These are phyloP conservation scores for Ophiognomonia clavigignenti-juglandacearum DNA, from an alignment of 2,329 filamentous ascomycete species.

Conservation along the genomic window DNA sequence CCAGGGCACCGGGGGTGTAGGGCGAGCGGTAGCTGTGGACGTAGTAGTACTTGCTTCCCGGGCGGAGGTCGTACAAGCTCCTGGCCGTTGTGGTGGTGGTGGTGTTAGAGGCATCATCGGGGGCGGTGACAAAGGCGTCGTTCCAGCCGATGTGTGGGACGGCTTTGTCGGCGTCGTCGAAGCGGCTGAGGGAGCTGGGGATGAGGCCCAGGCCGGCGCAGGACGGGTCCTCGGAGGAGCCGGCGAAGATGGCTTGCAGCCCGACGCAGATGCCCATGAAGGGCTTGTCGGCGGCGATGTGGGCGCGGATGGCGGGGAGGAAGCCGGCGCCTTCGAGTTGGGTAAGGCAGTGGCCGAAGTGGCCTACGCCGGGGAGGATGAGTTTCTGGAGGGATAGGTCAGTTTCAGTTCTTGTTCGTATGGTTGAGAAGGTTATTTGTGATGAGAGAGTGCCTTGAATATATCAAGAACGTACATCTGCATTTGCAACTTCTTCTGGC, in stretches of 20 bases:
- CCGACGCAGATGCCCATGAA: constrained; percentile 99
- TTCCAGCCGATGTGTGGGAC: constrained; percentile 99
- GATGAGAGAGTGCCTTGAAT: too few species aligned
- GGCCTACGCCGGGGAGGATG: constrained; percentile 92
- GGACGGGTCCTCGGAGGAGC: constrained; percentile 71
- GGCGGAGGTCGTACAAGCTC: constrained; percentile 70
- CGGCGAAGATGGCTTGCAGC: constrained; percentile 82
- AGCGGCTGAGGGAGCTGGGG: constrained; percentile 65
- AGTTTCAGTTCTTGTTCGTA: too few species aligned
- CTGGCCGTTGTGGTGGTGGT: constrained; percentile 13
- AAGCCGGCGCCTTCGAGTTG: constrained; percentile 81
- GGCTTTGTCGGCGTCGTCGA: constrained; percentile 72
- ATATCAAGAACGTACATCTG: constrained; percentile 63
- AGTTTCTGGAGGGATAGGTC: constrained; percentile 59
- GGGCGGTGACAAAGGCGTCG: constrained; percentile 64
- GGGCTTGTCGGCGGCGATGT: constrained; percentile 87
- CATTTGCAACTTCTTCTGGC: constrained; percentile 77
- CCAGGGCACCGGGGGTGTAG: constrained; percentile 68
- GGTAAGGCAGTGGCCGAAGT: constrained; percentile 92
- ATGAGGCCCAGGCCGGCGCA: constrained; percentile 74
- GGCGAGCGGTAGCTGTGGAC: constrained; percentile 90
- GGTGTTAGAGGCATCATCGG: too few species aligned
- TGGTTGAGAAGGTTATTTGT: too few species aligned
- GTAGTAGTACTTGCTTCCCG: constrained; percentile 95
- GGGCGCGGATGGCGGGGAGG: constrained; percentile 72